Percentiles rank a stretch among this genome's conserved stretches.
These are phyloP conservation scores for Lantana camara DNA, from an alignment of 257 asterid species.

Conservation along the genomic window DNA sequence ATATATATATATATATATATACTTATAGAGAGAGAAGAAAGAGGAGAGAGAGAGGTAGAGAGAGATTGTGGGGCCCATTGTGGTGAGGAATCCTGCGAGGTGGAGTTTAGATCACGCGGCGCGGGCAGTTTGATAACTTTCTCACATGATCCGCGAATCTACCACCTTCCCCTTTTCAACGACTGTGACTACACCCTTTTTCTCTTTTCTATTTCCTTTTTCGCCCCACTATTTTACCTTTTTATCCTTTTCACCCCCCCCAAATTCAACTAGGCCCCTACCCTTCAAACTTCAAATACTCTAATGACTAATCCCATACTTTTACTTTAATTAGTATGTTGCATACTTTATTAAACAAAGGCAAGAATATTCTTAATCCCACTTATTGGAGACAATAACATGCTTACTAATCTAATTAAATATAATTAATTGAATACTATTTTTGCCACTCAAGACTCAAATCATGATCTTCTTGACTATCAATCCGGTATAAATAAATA, in stretches of 20 bases:
- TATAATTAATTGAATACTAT: not conserved
- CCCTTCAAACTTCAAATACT: not conserved
- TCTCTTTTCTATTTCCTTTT: too few species aligned
- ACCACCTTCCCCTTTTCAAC: conserved; percentile 24
- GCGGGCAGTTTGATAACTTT: conserved; percentile 25
- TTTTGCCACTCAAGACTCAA: not conserved
- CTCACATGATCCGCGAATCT: conserved; percentile 42
- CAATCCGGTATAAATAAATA: too few species aligned
- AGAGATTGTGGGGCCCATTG: conserved; percentile 27
- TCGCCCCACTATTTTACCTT: not conserved
- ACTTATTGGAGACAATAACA: conserved; percentile 1
- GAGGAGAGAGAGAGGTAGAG: too few species aligned
- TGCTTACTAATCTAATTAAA: not conserved
- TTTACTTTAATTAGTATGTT: not conserved
- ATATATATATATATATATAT: too few species aligned
- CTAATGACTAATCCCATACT: not conserved
- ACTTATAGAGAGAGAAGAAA: too few species aligned
- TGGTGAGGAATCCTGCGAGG: conserved; percentile 39
- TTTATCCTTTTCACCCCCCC: not conserved
- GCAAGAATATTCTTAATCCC: not conserved
- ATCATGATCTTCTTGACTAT: not conserved
- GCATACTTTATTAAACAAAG: not conserved
- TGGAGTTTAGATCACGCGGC: conserved; percentile 34
- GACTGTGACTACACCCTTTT: conserved; percentile 19
- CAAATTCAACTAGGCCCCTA: not conserved